Evolutionary conservation across 805 yeast species (phyloP), one percentile per base, ranked within the genome.

Genomic region (Citeromyces matritensis): DNA sequence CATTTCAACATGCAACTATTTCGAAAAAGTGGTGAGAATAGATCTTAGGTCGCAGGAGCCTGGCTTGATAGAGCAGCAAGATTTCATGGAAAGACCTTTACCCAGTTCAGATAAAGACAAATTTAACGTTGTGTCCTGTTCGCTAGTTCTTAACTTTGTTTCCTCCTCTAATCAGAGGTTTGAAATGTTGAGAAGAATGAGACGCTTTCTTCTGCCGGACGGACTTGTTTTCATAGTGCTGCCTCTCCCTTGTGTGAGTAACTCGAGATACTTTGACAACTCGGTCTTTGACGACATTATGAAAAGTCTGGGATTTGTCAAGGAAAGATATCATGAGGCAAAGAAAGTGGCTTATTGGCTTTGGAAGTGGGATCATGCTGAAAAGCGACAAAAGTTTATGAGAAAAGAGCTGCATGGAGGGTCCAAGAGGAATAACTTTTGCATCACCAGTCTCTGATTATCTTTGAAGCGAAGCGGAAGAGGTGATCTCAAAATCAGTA

Each of bases 141-240:
- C 95, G 0, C 51, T 88, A 34, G 98, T 88, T 25, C 57, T 88
- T 9, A 88, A 88, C 47, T 88, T 82, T 53, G 95, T 88, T 1
- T 82, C 95, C 0, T 69, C 70, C 1, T 71, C 86, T 0, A 43
- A 42, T 6, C 66, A 55, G 9, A 55, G 98, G 33, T 96, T 96
- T 3, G 67, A 65, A 4, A 88, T 88, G 96, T 55, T 85, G 39
- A 44, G 45, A 24, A 48, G 79, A 34, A 66, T 83, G 7, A 54
- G 69, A 4, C 35, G 55, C 17, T 86, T 82, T 44, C 54, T 86
- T 25, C 53, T 51, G 25, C 45, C 45, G 3, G 59, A 66, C 2
- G 33, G 31, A 4, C 28, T 15, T 5, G 15, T 27, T 2, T 86
- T 88, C 45, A 51, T 88, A 9, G 97, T 88, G 5, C 55, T 88